Evolutionary conservation across 2,329 filamentous ascomycete species (phyloP), one percentile per base, ranked within the genome.

Genomic region (Thelonectria olida): DNA sequence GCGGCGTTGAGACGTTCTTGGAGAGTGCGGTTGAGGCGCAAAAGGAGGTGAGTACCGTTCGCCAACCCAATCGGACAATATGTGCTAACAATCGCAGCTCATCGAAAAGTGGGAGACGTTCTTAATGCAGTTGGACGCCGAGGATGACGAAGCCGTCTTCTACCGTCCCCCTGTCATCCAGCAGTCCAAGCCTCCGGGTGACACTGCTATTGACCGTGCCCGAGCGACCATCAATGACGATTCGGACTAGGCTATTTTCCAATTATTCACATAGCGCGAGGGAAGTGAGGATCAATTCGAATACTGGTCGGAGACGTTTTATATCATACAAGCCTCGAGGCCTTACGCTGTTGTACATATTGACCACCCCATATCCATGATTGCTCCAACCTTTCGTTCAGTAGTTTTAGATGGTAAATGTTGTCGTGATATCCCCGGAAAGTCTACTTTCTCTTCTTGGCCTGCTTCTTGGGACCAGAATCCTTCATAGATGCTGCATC

Each of bases 51-150:
- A 78, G 87, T 78, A 28, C 22, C 17, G 17, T 10, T 41, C 17
- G 19, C n/a, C n/a, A n/a, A 45, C 19, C 31, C 13, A 13, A 10
- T 13, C 9, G n/a, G 6, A 23, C 22, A 12, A 19, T 13, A 23
- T 34, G n/a, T 28, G 50, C 71, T 74, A 63, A 76, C 66, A 57
- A 69, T 68, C 57, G 17, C 63, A 88, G 84, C 78, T 88, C 66
- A 88, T 89, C 72, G 96, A 99, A 79, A 90, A 98, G 64, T 99
- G 96, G 96, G 96, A 99, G 80, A 98, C 96, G 0, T 99, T 97
- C 82, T 84, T 99, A 53, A 90, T 98, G 85, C 96, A 97, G 76
- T 84, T 99, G 42, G 96, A 99, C 75, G 92, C 93, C 8, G 95
- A 97, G 71, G 95, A 98, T 61, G 93, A 97, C 67, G 92, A 89